Evolutionary conservation across 176 grass and related monocot species (phyloP), one percentile per base, ranked within the genome.

Genomic region (Triticum monococcum): DNA sequence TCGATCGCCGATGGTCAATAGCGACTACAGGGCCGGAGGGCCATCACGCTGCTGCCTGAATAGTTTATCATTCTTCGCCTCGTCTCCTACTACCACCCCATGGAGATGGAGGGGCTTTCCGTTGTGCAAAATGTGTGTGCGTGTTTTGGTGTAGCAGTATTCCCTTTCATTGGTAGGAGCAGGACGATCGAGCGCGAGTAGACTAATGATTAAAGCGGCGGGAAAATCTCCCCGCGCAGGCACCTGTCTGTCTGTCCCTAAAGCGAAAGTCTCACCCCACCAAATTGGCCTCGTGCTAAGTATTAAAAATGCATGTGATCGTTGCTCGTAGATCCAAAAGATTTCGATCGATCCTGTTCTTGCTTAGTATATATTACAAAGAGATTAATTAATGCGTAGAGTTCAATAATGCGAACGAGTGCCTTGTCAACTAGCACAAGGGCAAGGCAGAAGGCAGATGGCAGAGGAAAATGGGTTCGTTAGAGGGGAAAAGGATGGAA

Each of bases 61-160:
- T 76, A 77, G 4, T 91, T 68, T 79, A 72, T 63, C 54, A 59
- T 50, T 18, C 3, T 26, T 50, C 12, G 37, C 2, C 26, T 50
- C 12, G 37, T 70, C 24, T 8, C 41, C 54, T 64, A 20, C 52
- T 22, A 8, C 43, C 14, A 8, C 7, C 2, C 18, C 6, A 71
- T 33, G 12, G 22, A 22, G 22, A 26, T 37, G 24, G 31, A 22
- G 25, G 13, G 10, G 33, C 43, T 87, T 80, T 52, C 4, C 48
- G 14, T 52, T 63, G 83, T 86, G 88, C 78, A 89, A 89, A 86
- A 89, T 89, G 88, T 62, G 78, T 46, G 3, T 16, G 54, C 61
- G 37, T 37, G 14, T 72, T 72, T 40, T 0, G 69, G 69, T 48
- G 71, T 30, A 20, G 28, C 28, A 30, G 70, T 28, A 20, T 20